Base-by-base conservation (phyloP, 2,329 filamentous ascomycete genomes). In the Fusarium illudens region DNA sequence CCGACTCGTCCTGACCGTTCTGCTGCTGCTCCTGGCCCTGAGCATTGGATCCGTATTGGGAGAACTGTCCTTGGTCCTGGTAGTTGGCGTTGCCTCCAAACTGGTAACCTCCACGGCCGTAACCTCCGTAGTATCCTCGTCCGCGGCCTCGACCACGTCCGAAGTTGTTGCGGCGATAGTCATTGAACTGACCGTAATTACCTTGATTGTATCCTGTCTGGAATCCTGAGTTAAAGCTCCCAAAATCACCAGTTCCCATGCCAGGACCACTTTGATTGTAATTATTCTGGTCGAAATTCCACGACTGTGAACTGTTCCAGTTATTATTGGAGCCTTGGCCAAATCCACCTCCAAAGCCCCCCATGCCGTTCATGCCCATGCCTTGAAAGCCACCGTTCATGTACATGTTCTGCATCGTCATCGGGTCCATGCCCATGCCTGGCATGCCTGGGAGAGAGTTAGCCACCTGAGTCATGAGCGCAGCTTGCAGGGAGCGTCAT, bases 281-380 rank as follows among this genome's bases (percentile, higher is more conserved):
- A 91, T 92, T 93, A 92, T 92, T 90, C 90, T 91, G 90, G 86
- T 89, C 88, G 86, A 89, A 88, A 90, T 90, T 92, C 91, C 90
- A 93, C 86, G 90, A 89, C 84, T 92, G 90, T 83, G 91, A 90
- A 84, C 86, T 86, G 85, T 90, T 92, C 90, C 90, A 93, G 84
- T 89, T 90, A 87, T 90, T 88, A 87, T 90, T 90, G 86, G 89
- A 87, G 79, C 88, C 87, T 77, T 81, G 79, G 77, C 80, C 81
- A 77, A 77, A 85, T 78, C 87, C 86, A 81, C 88, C 87, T 82
- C 88, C 87, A 82, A 89, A 89, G 77, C 89, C 88, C 83, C 89
- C 92, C 91, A 95, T 92, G 84, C 89, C 87, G 85, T 84, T 86
- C 85, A 88, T 87, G 83, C 91, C 92, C 88, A 92, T 91, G 84